Percentiles rank a stretch among this genome's conserved stretches.
phyloP scores from a whole-genome alignment of 1,284 basidiomycete genomes.

The Ustilago vetiveriae region DNA sequence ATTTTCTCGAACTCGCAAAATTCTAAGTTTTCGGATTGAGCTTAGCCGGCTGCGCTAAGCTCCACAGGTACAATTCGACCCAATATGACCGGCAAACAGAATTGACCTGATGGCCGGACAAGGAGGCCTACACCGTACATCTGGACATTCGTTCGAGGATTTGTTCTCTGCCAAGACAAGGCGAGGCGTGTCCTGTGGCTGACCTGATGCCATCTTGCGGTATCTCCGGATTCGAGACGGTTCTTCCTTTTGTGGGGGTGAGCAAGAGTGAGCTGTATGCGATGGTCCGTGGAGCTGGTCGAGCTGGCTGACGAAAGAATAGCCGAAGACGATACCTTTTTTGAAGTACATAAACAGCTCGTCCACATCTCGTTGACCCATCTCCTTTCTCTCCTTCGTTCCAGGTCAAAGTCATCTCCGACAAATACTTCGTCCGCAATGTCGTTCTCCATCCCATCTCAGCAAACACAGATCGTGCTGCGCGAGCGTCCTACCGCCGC shows the following conservation, averaged over 20 bases:
- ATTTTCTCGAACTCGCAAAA: conserved; percentile 1
- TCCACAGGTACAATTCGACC: neutral
- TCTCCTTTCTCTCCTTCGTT: neutral
- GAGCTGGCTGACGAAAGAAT: too few relatives aligned
- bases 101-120: neutral
- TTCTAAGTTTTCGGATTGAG: neutral
- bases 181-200: too few relatives aligned
- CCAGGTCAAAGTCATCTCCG: too few relatives aligned
- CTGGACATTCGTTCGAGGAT: neutral
- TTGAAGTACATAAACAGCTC: neutral
- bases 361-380: neutral
- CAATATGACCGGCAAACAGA: neutral
- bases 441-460: conserved; percentile 32
- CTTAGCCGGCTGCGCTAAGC: conserved; percentile 4
- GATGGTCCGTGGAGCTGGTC: neutral
- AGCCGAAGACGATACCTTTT: neutral
- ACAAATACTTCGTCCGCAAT: too few relatives aligned
- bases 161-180: too few relatives aligned
- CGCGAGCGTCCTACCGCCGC: conserved; percentile 61
- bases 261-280: neutral
- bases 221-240: neutral
- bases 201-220: too few relatives aligned
- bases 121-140: neutral
- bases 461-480: conserved; percentile 60
- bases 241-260: neutral